phyloP scores from a whole-genome alignment of 306 rosid species.

The Rubus idaeus region DNA sequence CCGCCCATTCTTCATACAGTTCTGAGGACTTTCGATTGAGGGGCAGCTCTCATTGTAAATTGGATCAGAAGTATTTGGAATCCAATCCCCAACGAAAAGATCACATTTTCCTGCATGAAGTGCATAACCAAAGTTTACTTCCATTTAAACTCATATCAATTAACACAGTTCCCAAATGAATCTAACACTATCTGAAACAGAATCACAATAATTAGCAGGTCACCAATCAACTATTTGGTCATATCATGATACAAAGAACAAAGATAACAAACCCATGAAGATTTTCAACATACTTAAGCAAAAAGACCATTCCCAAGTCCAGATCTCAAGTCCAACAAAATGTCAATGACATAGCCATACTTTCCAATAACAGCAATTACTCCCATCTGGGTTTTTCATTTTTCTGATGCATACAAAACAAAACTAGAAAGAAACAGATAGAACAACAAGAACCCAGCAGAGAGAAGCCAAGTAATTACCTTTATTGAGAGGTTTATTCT shows the following conservation, averaged over 20 bases:
- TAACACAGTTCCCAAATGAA: background rate
- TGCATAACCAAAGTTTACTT: constrained; percentile 9
- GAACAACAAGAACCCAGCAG: constrained; percentile 9
- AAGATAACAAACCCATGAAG: background rate
- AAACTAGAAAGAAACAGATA: constrained; percentile 1
- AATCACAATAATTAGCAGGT: background rate
- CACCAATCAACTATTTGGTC: background rate
- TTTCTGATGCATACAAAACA: background rate
- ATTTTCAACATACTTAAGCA: background rate
- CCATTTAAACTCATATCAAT: constrained; percentile 11
- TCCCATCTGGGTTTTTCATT: background rate
- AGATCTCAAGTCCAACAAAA: constrained; percentile 7
- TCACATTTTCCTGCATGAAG: constrained; percentile 63
- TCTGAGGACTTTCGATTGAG: constrained; percentile 79
- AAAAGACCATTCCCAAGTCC: background rate
- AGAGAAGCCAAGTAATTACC: constrained; percentile 30
- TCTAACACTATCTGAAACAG: constrained; percentile 1
- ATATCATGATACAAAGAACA: background rate
- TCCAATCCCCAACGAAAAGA: constrained; percentile 80
- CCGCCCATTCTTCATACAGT: constrained; percentile 84
- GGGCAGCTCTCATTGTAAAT: constrained; percentile 69
- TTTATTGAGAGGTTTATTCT: constrained; percentile 21
- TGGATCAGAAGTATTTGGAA: constrained; percentile 64
- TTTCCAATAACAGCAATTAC: constrained; percentile 10
- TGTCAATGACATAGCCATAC: background rate